phyloP scores from a whole-genome alignment of 2,329 filamentous ascomycete genomes.

The Dothistroma septosporum region DNA sequence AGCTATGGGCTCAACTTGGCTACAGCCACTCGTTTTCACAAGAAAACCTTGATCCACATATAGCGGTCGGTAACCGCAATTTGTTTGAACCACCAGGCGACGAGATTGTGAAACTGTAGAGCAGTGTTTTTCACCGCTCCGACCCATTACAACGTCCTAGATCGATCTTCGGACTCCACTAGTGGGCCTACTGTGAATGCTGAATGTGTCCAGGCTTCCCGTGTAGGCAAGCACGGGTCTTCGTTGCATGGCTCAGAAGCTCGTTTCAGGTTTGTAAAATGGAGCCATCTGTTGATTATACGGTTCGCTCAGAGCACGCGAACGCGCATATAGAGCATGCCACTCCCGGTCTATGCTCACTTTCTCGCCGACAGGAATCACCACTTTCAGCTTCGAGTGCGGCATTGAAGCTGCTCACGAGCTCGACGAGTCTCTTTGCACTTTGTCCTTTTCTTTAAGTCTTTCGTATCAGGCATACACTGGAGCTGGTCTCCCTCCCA shows the following conservation, averaged over 20 bases:
- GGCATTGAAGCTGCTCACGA: slow-evolving; percentile 30
- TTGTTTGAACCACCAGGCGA: slow-evolving; percentile 12
- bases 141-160: slow-evolving; percentile 16
- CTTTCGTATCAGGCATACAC: slow-evolving; percentile 33
- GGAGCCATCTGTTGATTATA: slow-evolving; percentile 18
- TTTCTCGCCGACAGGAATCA: slow-evolving; percentile 15
- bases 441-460: slow-evolving; percentile 36
- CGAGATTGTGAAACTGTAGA: slow-evolving; percentile 14
- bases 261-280: slow-evolving; percentile 27
- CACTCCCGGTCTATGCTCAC: background rate
- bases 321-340: slow-evolving; percentile 25
- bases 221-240: slow-evolving; percentile 21
- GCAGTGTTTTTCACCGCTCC: slow-evolving; percentile 8
- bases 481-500: slow-evolving; percentile 44
- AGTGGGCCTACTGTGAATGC: slow-evolving; percentile 9
- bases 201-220: slow-evolving; percentile 8
- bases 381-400: slow-evolving; percentile 25
- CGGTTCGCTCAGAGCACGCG: slow-evolving; percentile 1
- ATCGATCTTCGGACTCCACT: slow-evolving; percentile 9
- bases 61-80: slow-evolving; percentile 12
- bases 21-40: slow-evolving; percentile 20
- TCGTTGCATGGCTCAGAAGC: slow-evolving; percentile 24
- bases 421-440: slow-evolving; percentile 39
- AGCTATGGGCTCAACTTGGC: slow-evolving; percentile 21
- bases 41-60: slow-evolving; percentile 11